These are phyloP conservation scores for Neofusicoccum kwambonambiense DNA, from an alignment of 2,329 filamentous ascomycete genomes.

Conservation along the genomic window DNA sequence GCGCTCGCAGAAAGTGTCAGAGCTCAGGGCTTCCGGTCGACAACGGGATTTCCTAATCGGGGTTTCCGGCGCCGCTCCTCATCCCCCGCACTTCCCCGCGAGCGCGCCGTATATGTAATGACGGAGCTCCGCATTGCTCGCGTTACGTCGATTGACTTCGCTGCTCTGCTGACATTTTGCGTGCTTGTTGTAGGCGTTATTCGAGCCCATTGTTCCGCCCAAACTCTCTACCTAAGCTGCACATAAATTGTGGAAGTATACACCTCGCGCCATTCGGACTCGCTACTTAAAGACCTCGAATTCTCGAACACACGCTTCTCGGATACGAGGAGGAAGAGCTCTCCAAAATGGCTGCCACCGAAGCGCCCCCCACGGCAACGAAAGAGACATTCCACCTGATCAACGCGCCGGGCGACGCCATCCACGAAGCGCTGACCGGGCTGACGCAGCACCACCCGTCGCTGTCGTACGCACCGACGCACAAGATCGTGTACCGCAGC, in stretches of 20 bases:
- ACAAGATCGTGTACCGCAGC: constrained; percentile 37
- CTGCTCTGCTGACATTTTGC: too few species aligned
- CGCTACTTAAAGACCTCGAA: too few species aligned
- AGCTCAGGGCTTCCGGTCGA: background rate
- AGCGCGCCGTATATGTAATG: background rate
- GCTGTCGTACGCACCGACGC: constrained; percentile 33
- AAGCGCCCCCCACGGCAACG: background rate
- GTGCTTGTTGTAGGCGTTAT: too few species aligned
- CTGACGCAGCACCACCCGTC: constrained; percentile 34
- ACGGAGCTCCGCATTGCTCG: background rate
- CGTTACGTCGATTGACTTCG: too few species aligned
- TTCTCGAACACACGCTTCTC: too few species aligned
- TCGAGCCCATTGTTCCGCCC: too few species aligned
- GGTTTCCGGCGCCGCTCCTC: background rate
- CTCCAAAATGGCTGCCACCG: background rate
- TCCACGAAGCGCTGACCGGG: constrained; percentile 36
- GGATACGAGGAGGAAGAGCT: background rate
- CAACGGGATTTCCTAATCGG: background rate
- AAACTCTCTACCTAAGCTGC: too few species aligned
- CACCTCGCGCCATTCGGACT: too few species aligned
- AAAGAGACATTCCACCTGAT: constrained; percentile 38
- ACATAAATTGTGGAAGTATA: too few species aligned
- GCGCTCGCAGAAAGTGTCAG: background rate
- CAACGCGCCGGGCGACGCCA: constrained; percentile 33
- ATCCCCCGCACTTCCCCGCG: constrained; percentile 10